Base-by-base conservation (phyloP, 768 basidiomycete genomes). In the Kwoniella sp. region DNA sequence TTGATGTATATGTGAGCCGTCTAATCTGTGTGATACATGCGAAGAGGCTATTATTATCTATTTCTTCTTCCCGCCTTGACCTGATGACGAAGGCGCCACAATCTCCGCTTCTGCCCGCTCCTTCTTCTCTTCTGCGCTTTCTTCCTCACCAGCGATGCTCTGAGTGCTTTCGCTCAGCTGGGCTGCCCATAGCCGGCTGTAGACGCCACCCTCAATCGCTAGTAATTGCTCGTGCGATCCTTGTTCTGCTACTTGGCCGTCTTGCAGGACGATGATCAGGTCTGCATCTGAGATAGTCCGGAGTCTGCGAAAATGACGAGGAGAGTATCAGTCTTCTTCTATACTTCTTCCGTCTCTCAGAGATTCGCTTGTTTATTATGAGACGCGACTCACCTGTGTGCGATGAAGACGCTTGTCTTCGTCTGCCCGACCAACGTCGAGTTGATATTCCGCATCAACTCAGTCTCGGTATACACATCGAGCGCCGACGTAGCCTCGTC, bases 401-500 rank as follows among this genome's bases (percentile, higher is more conserved):
- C 96, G 65, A 99, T 94, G 77, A 99, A 99, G 67, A 99, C 91
- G 67, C 92, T 93, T 29, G 96, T 99, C 51, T 93, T 86, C 3
- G 86, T 84, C 70, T 89, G 89, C 68, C 89, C 87, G 34, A 90
- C 82, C 34, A 98, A 82, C 0, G 87, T 88, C 22, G 81, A 83
- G 73, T 98, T 90, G 81, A 99, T 90, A 75, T 95, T 96, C 73
- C 87, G 85, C 93, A 97, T 98, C 48, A 99, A 83, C 78, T 96
- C 94, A 2, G 88, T 86, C 78, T 99, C 96, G 0, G 96, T 98
- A 72, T 92, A 90, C 1, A 92, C 90, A 76, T 99, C 96, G 67
- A 99, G 82, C 0, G 96, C 94, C 0, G 93, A 96, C 0, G 96
- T 99, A 45, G 96, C 96, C 81, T 99, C 96, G 75, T 99, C 96